A percentile compares a stretch with the other conserved stretches of the same genome.
Conservation (phyloP, 1,284 basidiomycete genomes). For the Jaminaea rosea region DNA sequence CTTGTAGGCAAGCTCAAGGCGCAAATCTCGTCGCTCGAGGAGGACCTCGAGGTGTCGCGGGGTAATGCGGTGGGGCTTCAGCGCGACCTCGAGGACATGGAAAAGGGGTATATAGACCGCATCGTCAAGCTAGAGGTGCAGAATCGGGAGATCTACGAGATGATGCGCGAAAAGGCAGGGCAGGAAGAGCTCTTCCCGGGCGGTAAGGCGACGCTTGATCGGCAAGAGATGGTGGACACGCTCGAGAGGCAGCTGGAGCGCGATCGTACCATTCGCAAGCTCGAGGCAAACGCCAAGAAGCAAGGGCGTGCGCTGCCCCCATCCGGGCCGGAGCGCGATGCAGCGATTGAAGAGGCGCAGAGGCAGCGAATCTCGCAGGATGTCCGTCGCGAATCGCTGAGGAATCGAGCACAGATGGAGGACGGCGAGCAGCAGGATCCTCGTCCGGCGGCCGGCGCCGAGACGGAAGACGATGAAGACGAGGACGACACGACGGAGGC, state of each 20-base stretch:
- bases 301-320: constrained; percentile 2
- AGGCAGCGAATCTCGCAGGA: constrained; percentile 24
- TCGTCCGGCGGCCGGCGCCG: background rate
- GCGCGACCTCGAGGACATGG: constrained; percentile 67
- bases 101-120: constrained; percentile 71
- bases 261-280: constrained; percentile 45
- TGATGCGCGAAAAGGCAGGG: constrained; percentile 48
- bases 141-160: constrained; percentile 83
- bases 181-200: constrained; percentile 63
- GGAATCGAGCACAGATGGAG: background rate
- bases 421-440: constrained; percentile 9
- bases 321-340: background rate
- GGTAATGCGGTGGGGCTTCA: constrained; percentile 55
- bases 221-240: constrained; percentile 55
- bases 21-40: constrained; percentile 65
- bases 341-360: constrained; percentile 1
- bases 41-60: constrained; percentile 68
- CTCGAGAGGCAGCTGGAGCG: constrained; percentile 46
- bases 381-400: constrained; percentile 20
- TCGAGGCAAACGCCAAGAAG: constrained; percentile 44
- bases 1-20: constrained; percentile 72
- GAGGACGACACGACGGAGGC: constrained; percentile 19
- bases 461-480: constrained; percentile 10
- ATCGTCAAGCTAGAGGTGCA: constrained; percentile 81
- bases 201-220: constrained; percentile 24